A percentile compares a stretch with the other conserved stretches of the same genome.
Evolutionary conservation across 257 asterid species (phyloP).

Genomic region (Petunia secreta): DNA sequence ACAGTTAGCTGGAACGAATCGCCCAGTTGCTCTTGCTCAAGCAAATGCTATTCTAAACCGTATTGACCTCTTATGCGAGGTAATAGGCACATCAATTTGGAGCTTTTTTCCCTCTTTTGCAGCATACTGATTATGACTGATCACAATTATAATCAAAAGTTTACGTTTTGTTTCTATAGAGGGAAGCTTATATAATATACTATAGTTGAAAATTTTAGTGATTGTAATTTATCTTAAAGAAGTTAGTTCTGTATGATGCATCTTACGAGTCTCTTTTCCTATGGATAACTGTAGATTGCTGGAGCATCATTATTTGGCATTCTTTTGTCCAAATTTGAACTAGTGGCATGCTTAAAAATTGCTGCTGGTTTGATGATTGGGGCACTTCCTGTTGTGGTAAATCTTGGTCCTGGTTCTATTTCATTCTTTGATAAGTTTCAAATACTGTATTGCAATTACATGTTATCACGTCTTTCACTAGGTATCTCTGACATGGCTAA

Average conservation of each 20-base stretch:
- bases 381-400: slow-evolving; percentile 82
- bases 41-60: slow-evolving; percentile 90
- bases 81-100: neutral
- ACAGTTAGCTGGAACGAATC: slow-evolving; percentile 89
- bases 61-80: slow-evolving; percentile 94
- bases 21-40: slow-evolving; percentile 94
- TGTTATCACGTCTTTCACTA: slow-evolving; percentile 32
- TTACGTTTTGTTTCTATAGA: neutral
- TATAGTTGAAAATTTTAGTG: neutral
- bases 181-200: neutral
- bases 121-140: neutral
- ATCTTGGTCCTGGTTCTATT: slow-evolving; percentile 27
- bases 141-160: slow-evolving; percentile 4
- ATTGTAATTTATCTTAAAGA: neutral
- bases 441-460: neutral
- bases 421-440: slow-evolving; percentile 5
- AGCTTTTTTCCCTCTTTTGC: neutral
- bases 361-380: slow-evolving; percentile 76
- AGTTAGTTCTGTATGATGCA: slow-evolving; percentile 3
- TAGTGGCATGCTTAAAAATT: slow-evolving; percentile 74
- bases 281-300: slow-evolving; percentile 58
- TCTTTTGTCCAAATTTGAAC: slow-evolving; percentile 73
- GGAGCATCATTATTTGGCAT: slow-evolving; percentile 93
- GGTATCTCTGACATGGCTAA: slow-evolving; percentile 81
- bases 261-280: slow-evolving; percentile 21